phyloP scores from a whole-genome alignment of 208 protist species.

The Naegleria fowleri region DNA sequence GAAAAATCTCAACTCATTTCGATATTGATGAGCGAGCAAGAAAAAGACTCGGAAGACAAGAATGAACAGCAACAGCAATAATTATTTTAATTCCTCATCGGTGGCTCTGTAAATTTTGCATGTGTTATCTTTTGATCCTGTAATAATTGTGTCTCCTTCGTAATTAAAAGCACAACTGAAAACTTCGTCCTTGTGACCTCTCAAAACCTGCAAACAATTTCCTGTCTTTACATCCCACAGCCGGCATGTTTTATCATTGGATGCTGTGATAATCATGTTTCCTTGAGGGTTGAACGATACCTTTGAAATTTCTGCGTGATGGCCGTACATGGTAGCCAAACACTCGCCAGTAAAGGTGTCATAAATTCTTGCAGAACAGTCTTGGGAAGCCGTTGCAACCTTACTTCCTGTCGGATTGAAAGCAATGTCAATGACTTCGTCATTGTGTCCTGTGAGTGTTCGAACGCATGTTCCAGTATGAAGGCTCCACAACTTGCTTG shows the following conservation, averaged over 20 bases:
- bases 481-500: slow-evolving; percentile 89
- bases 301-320: slow-evolving; percentile 86
- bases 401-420: slow-evolving; percentile 75
- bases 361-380: slow-evolving; percentile 82
- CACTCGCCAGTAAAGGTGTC: slow-evolving; percentile 75
- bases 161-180: slow-evolving; percentile 91
- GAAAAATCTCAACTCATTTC: slow-evolving; percentile 1
- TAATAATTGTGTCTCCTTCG: slow-evolving; percentile 86
- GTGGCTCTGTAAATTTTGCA: slow-evolving; percentile 68
- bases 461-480: slow-evolving; percentile 67
- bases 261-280: slow-evolving; percentile 83
- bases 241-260: slow-evolving; percentile 79
- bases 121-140: slow-evolving; percentile 91
- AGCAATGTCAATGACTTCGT: slow-evolving; percentile 85
- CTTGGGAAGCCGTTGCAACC: slow-evolving; percentile 85
- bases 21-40: background rate
- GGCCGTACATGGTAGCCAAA: slow-evolving; percentile 71
- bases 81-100: background rate
- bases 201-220: slow-evolving; percentile 72
- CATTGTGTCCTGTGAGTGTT: slow-evolving; percentile 77
- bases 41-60: background rate
- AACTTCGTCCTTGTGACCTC: slow-evolving; percentile 90
- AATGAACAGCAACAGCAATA: background rate
- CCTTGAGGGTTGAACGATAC: slow-evolving; percentile 89
- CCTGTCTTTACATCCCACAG: slow-evolving; percentile 81